Percentiles rank a stretch among this genome's conserved stretches.
phyloP scores from a whole-genome alignment of 2,329 filamentous ascomycete species.

The Truncatella angustata region DNA sequence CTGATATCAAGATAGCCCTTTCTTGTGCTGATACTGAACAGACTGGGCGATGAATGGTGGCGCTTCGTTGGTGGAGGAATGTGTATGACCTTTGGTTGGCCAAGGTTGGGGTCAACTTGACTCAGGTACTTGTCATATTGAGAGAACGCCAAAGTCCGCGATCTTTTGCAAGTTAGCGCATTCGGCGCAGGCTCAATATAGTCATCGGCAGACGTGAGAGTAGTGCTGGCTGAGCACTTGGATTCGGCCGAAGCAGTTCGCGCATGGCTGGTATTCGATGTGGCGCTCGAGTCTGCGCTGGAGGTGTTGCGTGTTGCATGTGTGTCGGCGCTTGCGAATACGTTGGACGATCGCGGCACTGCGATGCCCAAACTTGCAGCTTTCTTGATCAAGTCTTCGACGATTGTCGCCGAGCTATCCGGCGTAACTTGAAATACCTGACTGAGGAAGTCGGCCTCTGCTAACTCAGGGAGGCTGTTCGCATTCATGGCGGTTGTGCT shows the following conservation, averaged over 20 bases:
- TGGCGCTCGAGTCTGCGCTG: conserved; percentile 40
- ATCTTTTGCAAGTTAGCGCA: conserved; percentile 28
- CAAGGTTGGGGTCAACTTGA: conserved; percentile 40
- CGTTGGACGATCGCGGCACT: conserved; percentile 23
- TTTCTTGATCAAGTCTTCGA: conserved; percentile 30
- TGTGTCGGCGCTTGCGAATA: conserved; percentile 25
- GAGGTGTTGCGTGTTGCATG: conserved; percentile 36
- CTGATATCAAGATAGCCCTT: conserved; percentile 45
- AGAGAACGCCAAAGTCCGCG: conserved; percentile 43
- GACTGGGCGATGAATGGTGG: conserved; percentile 32
- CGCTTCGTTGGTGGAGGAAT: conserved; percentile 24
- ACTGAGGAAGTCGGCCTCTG: conserved; percentile 24
- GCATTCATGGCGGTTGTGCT: conserved; percentile 7
- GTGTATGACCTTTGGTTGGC: conserved; percentile 40
- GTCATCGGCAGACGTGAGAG: conserved; percentile 39
- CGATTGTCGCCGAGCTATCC: conserved; percentile 19
- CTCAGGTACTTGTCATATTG: conserved; percentile 52
- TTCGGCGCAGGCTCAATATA: conserved; percentile 17
- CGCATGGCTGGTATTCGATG: conserved; percentile 38
- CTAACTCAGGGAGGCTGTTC: conserved; percentile 23
- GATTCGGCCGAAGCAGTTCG: conserved; percentile 44
- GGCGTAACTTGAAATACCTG: conserved; percentile 25
- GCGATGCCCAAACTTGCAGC: conserved; percentile 36
- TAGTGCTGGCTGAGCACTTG: conserved; percentile 36
- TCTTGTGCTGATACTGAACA: conserved; percentile 43